Evolutionary conservation across 2,329 filamentous ascomycete species (phyloP), one percentile per base, ranked within the genome.

Genomic region (Diaporthe australafricana): DNA sequence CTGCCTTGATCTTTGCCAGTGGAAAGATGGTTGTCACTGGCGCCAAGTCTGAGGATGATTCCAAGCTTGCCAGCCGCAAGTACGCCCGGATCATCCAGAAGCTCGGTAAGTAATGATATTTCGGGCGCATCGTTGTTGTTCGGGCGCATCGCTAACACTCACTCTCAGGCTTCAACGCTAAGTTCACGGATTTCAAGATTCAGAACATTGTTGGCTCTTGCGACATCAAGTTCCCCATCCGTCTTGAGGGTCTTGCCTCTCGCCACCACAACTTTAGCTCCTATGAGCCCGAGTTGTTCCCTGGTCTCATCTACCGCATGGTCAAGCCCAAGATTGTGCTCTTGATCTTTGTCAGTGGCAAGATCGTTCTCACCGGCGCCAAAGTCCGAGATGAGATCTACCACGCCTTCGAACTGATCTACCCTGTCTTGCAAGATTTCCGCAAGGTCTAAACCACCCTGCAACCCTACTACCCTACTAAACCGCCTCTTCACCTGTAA

Each of bases 111-210:
- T 27, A 25, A 48, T 8, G 0, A 9, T 30, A 40, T 11, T 20
- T 1, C 22, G 20, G 3, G 16, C 16, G 11, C 2, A 9, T 6
- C 2, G 3, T 3, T 1, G 2, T 14, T 12, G 16, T 45, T n/a
- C n/a, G n/a, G 14, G 1, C 3, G 42, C 2, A 27, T 42, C 4
- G 27, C 67, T 72, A 52, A 72, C 57, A 22, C 22, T 2, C n/a
- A n/a, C 2, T 14, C 8, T 25, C 12, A 72, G 71, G 96, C 75
- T 99, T 99, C 89, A 98, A 98, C 78, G 96, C 96, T 79, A 98
- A 98, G 90, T 98, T 99, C 84, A 98, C 95, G 77, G 96, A 99
- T 83, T 99, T 99, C 87, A 99, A 98, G 90, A 99, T 99, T 80
- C 95, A 98, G 87, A 99, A 99, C 85, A 98, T 99, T 76, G 96